Conservation (phyloP, 495 filamentous ascomycete genomes). For the Endocarpon pusillum region DNA sequence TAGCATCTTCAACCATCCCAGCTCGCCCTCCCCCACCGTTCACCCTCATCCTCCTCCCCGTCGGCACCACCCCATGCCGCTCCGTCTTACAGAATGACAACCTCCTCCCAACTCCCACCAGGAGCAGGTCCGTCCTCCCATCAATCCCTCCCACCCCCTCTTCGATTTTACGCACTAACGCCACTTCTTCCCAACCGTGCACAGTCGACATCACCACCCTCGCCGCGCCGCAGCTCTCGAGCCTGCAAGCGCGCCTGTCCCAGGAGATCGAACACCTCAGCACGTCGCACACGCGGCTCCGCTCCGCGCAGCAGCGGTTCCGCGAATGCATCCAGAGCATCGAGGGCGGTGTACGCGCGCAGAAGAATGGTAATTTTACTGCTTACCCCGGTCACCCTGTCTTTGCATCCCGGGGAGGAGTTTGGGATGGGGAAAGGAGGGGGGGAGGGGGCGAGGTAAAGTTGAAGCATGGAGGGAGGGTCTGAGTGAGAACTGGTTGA, state of each 20-base stretch:
- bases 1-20: not conserved
- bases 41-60: not conserved
- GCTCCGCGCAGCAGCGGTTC: conserved; percentile 80
- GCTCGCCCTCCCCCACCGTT: not conserved
- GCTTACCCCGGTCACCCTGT: not conserved
- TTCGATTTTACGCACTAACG: no score
- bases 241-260: conserved; percentile 86
- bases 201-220: conserved; percentile 48
- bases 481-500: no score
- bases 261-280: conserved; percentile 89
- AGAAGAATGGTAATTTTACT: conserved; percentile 11
- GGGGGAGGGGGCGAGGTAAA: not conserved
- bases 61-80: not conserved
- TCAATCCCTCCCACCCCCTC: no score
- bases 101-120: no score
- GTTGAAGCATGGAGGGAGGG: no score
- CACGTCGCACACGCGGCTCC: conserved; percentile 70
- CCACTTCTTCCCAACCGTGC: not conserved
- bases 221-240: conserved; percentile 29
- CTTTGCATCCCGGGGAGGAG: not conserved
- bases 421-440: not conserved
- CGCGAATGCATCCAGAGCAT: conserved; percentile 69
- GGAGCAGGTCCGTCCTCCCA: no score
- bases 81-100: not conserved
- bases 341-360: conserved; percentile 35